Percentiles rank a stretch among this genome's conserved stretches.
Evolutionary conservation across 139 green algal species (phyloP).

Genomic region (Chlorella sp.): DNA sequence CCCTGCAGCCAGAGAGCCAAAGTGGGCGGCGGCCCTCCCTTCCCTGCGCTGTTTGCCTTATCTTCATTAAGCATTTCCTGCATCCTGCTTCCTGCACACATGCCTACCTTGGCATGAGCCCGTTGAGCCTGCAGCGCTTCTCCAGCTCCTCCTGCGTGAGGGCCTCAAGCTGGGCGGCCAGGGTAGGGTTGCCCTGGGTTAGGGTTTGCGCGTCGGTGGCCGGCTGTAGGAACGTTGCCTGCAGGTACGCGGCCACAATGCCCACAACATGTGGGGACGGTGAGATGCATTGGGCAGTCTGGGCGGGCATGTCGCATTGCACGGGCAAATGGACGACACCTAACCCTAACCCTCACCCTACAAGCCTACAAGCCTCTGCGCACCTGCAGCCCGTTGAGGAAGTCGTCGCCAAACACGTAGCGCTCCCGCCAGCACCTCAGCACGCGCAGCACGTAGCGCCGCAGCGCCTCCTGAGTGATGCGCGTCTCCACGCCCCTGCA

Average conservation of each 20-base stretch:
- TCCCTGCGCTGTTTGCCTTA: no score
- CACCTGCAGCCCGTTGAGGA: slow-evolving; percentile 80
- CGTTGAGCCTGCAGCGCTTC: slow-evolving; percentile 39
- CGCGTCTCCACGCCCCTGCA: slow-evolving; percentile 21
- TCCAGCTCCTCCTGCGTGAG: slow-evolving; percentile 60
- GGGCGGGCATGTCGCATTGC: background rate
- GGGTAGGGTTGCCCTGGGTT: background rate
- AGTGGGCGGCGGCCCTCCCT: no score
- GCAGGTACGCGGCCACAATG: background rate
- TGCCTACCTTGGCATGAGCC: no score
- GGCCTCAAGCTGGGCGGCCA: slow-evolving; percentile 42
- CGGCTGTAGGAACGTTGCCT: slow-evolving; percentile 33
- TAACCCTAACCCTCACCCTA: background rate
- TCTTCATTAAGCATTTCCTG: no score
- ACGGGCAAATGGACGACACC: background rate
- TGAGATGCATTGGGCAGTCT: background rate
- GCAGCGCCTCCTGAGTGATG: slow-evolving; percentile 57
- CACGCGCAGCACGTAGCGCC: slow-evolving; percentile 68
- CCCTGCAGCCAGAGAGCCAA: no score
- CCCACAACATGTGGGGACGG: background rate
- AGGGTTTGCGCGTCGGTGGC: background rate
- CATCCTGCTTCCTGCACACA: no score
- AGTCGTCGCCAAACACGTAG: slow-evolving; percentile 87
- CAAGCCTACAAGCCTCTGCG: background rate
- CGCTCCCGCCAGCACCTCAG: slow-evolving; percentile 78